Conservation (phyloP, 164 flowering plant genomes). For the Buxus sempervirens region DNA sequence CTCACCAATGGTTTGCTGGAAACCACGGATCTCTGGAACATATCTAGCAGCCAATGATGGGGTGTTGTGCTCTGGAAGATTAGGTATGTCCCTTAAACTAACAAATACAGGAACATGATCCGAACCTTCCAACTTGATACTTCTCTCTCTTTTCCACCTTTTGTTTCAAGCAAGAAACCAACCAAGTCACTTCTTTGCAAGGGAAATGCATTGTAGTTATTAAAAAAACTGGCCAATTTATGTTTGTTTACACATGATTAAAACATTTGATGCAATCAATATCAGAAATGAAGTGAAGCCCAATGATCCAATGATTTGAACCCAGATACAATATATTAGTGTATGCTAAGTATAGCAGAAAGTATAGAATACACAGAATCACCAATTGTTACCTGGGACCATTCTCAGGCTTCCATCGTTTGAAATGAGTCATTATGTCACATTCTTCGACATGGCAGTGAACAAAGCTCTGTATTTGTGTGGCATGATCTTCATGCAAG, state of each 20-base stretch:
- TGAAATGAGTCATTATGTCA: slow-evolving; percentile 76
- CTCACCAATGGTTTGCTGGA: slow-evolving; percentile 90
- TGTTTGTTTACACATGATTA: no score
- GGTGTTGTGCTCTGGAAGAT: slow-evolving; percentile 54
- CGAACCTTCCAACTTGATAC: slow-evolving; percentile 78
- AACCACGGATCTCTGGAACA: slow-evolving; percentile 71
- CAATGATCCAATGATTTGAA: background rate
- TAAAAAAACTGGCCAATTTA: background rate
- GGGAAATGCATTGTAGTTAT: slow-evolving; percentile 1
- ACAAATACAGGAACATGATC: slow-evolving; percentile 91
- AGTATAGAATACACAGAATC: no score
- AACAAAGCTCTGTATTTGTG: slow-evolving; percentile 48
- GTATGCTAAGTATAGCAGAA: no score
- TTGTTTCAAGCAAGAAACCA: background rate
- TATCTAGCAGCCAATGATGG: slow-evolving; percentile 86
- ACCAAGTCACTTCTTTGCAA: slow-evolving; percentile 4
- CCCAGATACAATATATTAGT: background rate
- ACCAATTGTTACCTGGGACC: slow-evolving; percentile 45
- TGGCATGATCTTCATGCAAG: slow-evolving; percentile 51
- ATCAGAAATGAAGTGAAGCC: no score
- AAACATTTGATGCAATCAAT: no score
- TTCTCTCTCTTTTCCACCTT: slow-evolving; percentile 85
- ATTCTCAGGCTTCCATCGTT: slow-evolving; percentile 79
- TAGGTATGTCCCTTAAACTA: slow-evolving; percentile 58
- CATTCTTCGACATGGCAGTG: slow-evolving; percentile 84